Evolutionary conservation across 202 grass and related monocot genomes (phyloP), one percentile per base, ranked within the genome.

Genomic region (Carex arenaria): DNA sequence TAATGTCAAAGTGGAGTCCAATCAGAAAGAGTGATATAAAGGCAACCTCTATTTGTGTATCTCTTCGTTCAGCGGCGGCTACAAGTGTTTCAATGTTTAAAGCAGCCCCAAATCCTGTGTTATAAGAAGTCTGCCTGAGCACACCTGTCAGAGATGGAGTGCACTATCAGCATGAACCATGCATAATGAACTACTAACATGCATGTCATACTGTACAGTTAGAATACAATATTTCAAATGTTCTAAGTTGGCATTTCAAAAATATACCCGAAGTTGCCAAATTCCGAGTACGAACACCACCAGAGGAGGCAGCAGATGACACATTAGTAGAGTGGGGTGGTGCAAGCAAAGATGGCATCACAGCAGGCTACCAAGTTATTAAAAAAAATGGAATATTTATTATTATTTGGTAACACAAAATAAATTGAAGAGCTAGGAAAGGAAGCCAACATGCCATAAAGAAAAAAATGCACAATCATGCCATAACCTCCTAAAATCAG

Each of bases 31-130:
- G 78, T 14, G 23, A 42, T 88, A 72, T 23, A 65, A 85, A 6
- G 55, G 84, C 78, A 71, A 98, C 95, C 92, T 98, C 92, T 63
- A 98, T 87, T 40, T 54, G 90, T 18, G 95, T 86, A 86, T 98
- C 92, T 84, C 95, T 94, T 93, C 57, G 83, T 86, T 98, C 90
- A 86, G 95, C 92, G 81, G 95, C 95, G 31, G 95, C 95, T 84
- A 98, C 92, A 85, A 98, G 95, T 68, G 95, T 98, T 86, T 93
- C 92, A 78, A 98, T 98, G 80, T 98, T 98, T 91, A 98, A 87
- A 85, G 95, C 95, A 78, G 86, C 84, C 32, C 95, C 95, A 78
- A 95, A 98, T 84, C 95, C 95, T 72, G 86, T 93, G 54, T 64
- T 87, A 82, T 90, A 90, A 40, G 92, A 91, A 87, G 87, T 68